A percentile compares a stretch with the other conserved stretches of the same genome.
These are phyloP conservation scores for Clavaria fumosa DNA, from an alignment of 768 basidiomycete species.

Conservation along the genomic window DNA sequence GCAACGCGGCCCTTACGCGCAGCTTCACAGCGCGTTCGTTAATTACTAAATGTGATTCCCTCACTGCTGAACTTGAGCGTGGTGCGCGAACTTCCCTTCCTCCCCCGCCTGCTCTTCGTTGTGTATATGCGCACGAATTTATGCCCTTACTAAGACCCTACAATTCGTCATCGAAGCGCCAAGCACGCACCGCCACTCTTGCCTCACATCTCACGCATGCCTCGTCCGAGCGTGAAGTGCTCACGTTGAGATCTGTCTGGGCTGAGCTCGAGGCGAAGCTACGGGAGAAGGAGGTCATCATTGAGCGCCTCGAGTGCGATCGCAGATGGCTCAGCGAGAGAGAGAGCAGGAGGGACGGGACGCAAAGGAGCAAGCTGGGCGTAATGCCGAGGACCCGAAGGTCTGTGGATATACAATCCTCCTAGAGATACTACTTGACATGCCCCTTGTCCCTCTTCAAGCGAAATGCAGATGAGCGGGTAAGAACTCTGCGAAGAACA, in stretches of 20 bases:
- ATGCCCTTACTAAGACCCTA: constrained; percentile 46
- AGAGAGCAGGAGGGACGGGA: constrained; percentile 57
- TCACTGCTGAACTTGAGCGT: constrained; percentile 53
- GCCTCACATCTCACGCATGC: constrained; percentile 45
- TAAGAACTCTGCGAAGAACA: constrained; percentile 34
- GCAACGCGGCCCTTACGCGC: too few relatives aligned
- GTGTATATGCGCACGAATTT: constrained; percentile 6
- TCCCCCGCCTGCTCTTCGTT: constrained; percentile 1
- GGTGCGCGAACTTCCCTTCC: constrained; percentile 17
- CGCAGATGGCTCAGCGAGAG: constrained; percentile 52
- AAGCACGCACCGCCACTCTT: constrained; percentile 49
- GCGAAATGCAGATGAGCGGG: constrained; percentile 34
- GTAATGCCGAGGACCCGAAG: constrained; percentile 41
- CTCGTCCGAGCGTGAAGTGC: constrained; percentile 51
- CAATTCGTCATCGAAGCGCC: constrained; percentile 51
- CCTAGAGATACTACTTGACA: too few relatives aligned
- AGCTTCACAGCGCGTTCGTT: too few relatives aligned
- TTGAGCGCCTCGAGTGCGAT: constrained; percentile 58
- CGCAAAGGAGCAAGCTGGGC: constrained; percentile 33
- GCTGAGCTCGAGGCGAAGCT: constrained; percentile 54
- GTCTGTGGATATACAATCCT: too few relatives aligned
- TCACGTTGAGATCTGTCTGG: constrained; percentile 43
- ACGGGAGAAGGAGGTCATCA: constrained; percentile 42
- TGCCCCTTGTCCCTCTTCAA: constrained; percentile 17
- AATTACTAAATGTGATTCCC: constrained; percentile 42